Base-by-base conservation (phyloP, 495 filamentous ascomycete species). In the Lasiosphaeria ovina region DNA sequence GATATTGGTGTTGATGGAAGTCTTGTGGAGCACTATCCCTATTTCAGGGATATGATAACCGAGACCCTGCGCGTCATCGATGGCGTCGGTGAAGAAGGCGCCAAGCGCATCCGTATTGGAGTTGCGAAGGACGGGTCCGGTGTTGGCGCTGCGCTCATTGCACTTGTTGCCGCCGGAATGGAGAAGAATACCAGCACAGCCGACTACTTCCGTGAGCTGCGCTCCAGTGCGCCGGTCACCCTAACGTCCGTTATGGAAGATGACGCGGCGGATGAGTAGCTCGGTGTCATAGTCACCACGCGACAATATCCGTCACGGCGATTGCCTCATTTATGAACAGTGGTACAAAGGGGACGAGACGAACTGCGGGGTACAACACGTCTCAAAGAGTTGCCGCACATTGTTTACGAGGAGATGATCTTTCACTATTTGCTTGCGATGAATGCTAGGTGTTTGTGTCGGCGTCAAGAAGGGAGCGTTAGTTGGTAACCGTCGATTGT, bases 91-190 rank as follows among this genome's bases (percentile, higher is more conserved):
- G 72, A 69, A 10, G 77, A 80, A 10, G 89, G 90, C 8, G 90
- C 93, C 56, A 86, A 88, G 73, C 87, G 85, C 72, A 83, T 97
- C 61, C 81, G 90, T 47, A 96, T 97, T 66, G 93, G 92, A 11
- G 91, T 97, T 73, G 93, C 93, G 55, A 93, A 94, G 82, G 93
- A 97, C 76, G 93, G 93, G 51, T 89, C 85, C 59, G 93, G 93
- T 55, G 93, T 97, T 51, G 93, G 93, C 34, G 93, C 93, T 8
- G 93, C 93, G 52, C 72, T 97, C 66, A 96, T 96, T 73, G 93
- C 93, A 36, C 79, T 96, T 12, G 88, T 93, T 2, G 81, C 82
- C 2, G 78, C 77, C 14, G 70, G 70, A 40, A 82, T 81, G 78
- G 79, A 82, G 69, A 75, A 76, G 69, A 69, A 17, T 35, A 53